Evolutionary conservation across 768 basidiomycete species (phyloP), one percentile per base, ranked within the genome.

Genomic region (Baorangia bicolor): DNA sequence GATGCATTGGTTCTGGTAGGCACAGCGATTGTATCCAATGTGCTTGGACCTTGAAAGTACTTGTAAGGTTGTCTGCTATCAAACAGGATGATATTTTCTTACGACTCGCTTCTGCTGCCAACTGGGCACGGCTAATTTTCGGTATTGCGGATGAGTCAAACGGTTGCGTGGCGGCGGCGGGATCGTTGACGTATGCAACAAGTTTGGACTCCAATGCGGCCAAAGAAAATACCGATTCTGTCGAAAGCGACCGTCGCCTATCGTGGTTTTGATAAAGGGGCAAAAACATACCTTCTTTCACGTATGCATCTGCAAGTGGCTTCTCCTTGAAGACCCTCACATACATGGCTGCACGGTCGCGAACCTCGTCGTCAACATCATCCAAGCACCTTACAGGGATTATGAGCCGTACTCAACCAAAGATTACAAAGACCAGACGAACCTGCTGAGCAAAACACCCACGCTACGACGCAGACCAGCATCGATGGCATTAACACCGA

Each of bases 351-450:
- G 97, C 97, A 47, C 97, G 90, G 73, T 99, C 97, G 41, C 97
- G 87, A 50, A 99, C 97, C 77, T 99, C 97, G 66, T 99, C 97
- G 57, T 99, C 97, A 20, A 98, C 92, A 70, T 99, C 97, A 69
- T 98, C 96, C 63, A 99, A 77, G 69, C 97, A 99, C 59, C 94
- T 94, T 59, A 14, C 28, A 48, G 23, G 31, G 52, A 38, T 34
- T 23, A 40, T 65, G 11, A 56, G 58, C 28, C 25, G 6, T 33
- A 56, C 18, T 34, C 28, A 6, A 27, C 13, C 14, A 14, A 43
- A 39, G 27, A 41, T n/a, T 7, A 37, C 27, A 35, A 49, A 37
- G 8, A 33, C 75, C 78, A 30, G 8, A 33, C 75, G 78, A 30
- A 92, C 91, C 95, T 80, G 61, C 81, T 90, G 40, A 99, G 77